phyloP scores from a whole-genome alignment of 2,329 filamentous ascomycete species.

The Trematosphaeria pertusa region DNA sequence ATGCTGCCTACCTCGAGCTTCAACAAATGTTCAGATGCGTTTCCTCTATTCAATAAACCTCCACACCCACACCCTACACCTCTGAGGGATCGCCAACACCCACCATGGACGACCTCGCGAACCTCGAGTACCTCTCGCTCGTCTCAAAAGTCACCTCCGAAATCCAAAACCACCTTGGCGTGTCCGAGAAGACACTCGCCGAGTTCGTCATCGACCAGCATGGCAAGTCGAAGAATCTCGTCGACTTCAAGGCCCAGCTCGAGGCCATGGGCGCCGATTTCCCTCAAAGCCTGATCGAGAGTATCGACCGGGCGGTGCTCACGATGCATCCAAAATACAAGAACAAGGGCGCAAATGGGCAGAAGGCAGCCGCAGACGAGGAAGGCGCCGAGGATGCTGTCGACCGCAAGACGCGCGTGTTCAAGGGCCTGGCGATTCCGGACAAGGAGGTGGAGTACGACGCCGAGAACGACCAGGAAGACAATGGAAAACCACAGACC shows the following conservation, averaged over 20 bases:
- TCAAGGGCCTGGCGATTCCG: constrained; percentile 86
- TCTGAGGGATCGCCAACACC: no score
- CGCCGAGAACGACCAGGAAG: constrained; percentile 56
- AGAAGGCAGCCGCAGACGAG: constrained; percentile 47
- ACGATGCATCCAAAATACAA: constrained; percentile 94
- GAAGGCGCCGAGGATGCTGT: constrained; percentile 60
- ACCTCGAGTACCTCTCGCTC: constrained; percentile 90
- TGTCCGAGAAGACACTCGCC: constrained; percentile 92
- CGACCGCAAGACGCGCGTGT: constrained; percentile 83
- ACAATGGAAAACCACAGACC: constrained; percentile 50
- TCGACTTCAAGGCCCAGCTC: constrained; percentile 78
- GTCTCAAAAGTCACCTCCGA: constrained; percentile 95
- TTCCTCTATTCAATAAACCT: no score
- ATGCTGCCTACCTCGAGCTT: not conserved
- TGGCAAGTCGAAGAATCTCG: constrained; percentile 71
- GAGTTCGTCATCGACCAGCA: constrained; percentile 96
- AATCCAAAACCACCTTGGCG: constrained; percentile 89
- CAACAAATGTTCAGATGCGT: no score
- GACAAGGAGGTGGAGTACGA: constrained; percentile 69
- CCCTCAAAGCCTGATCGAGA: constrained; percentile 85
- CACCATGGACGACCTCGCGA: constrained; percentile 88
- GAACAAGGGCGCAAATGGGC: constrained; percentile 51
- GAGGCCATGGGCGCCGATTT: constrained; percentile 82
- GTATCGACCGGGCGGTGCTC: constrained; percentile 84
- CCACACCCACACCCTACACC: no score